These are phyloP conservation scores for Podospora pseudocomata DNA, from an alignment of 495 filamentous ascomycete species.

Conservation along the genomic window DNA sequence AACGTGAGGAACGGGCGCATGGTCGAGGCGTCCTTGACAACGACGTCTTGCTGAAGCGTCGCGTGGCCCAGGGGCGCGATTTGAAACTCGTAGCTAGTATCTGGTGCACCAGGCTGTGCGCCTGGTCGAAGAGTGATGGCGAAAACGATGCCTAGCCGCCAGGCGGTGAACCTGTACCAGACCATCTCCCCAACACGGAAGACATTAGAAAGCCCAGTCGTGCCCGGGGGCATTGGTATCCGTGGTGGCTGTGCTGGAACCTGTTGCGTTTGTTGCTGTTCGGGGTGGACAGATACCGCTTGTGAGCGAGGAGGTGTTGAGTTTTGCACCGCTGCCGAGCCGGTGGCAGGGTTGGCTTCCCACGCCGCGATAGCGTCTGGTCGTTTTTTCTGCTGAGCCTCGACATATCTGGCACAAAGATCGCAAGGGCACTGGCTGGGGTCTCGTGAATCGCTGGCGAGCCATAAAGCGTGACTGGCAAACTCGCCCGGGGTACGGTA, in stretches of 20 bases:
- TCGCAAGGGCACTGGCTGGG: conserved; percentile 36
- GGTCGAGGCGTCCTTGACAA: conserved; percentile 32
- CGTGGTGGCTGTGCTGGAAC: conserved; percentile 10
- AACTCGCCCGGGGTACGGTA: conserved; percentile 44
- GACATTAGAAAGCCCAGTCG: conserved; percentile 29
- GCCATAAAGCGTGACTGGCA: conserved; percentile 40
- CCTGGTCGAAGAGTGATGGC: conserved; percentile 18
- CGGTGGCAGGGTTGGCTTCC: conserved; percentile 6
- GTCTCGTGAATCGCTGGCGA: conserved; percentile 33
- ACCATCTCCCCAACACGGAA: conserved; percentile 44
- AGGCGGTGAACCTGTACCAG: conserved; percentile 40
- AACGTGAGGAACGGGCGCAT: conserved; percentile 48
- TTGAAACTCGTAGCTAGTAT: conserved; percentile 23
- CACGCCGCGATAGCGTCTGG: conserved; percentile 5
- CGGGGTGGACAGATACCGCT: conserved; percentile 3
- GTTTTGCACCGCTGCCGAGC: conserved; percentile 3
- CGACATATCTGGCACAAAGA: conserved; percentile 28
- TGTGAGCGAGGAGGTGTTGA: background rate
- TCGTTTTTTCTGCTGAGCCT: conserved; percentile 16
- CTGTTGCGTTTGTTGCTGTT: conserved; percentile 15
- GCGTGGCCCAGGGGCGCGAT: conserved; percentile 31
- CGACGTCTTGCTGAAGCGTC: conserved; percentile 18
- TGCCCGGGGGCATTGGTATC: conserved; percentile 19
- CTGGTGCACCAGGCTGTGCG: conserved; percentile 11
- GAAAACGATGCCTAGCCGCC: conserved; percentile 40